A percentile compares a stretch with the other conserved stretches of the same genome.
Conservation (phyloP, 2,329 filamentous ascomycete species). For the Diplocarpon rosae region DNA sequence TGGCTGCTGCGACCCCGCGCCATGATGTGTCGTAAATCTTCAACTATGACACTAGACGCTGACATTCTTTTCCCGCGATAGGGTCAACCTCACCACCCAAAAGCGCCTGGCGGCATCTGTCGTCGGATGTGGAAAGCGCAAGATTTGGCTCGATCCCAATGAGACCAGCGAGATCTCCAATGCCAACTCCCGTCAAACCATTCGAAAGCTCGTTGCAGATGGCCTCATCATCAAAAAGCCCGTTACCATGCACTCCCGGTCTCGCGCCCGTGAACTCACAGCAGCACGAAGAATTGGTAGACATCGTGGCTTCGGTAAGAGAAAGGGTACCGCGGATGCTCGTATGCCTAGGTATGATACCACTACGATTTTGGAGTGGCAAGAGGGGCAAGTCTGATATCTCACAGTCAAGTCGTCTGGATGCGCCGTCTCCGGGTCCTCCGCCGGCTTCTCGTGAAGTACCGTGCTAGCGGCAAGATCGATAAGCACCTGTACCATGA, state of each 20-base stretch:
- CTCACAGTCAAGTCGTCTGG: slow-evolving; percentile 84
- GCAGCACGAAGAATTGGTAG: slow-evolving; percentile 88
- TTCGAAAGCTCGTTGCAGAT: slow-evolving; percentile 99
- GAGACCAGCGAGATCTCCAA: slow-evolving; percentile 99
- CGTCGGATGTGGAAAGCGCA: slow-evolving; percentile 98
- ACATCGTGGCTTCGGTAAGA: slow-evolving; percentile 99
- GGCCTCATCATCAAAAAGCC: slow-evolving; percentile 99
- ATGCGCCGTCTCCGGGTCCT: slow-evolving; percentile 99
- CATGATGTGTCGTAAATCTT: slow-evolving; percentile 15
- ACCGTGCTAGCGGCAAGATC: slow-evolving; percentile 99
- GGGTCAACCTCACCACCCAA: slow-evolving; percentile 99
- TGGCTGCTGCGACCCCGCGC: neutral
- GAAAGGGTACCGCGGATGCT: slow-evolving; percentile 99
- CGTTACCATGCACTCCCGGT: slow-evolving; percentile 98
- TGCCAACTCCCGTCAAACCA: slow-evolving; percentile 99
- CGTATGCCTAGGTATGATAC: slow-evolving; percentile 88
- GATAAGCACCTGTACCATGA: slow-evolving; percentile 99
- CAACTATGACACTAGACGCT: slow-evolving; percentile 10
- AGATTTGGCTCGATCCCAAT: slow-evolving; percentile 99
- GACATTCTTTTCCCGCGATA: slow-evolving; percentile 34
- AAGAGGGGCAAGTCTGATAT: slow-evolving; percentile 24
- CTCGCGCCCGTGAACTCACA: slow-evolving; percentile 89
- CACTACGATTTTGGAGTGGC: neutral
- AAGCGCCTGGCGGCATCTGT: slow-evolving; percentile 99
- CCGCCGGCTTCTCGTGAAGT: slow-evolving; percentile 98